phyloP scores from a whole-genome alignment of 169 alveolate species.

The Plasmodium vinckei region DNA sequence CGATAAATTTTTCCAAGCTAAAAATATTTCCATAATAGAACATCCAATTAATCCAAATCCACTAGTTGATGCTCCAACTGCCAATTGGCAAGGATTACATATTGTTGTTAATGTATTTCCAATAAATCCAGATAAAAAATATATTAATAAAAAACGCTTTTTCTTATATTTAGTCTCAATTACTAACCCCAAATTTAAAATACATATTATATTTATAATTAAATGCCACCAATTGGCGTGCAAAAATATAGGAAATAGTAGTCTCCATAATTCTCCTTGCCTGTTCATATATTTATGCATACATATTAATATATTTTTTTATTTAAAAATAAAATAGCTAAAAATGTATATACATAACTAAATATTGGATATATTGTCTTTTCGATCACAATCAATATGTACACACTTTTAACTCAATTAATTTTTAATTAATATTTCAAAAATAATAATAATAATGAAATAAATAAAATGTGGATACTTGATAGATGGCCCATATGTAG shows the following conservation, averaged over 20 bases:
- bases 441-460: not conserved
- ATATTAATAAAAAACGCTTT: conserved; percentile 11
- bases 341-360: not conserved
- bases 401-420: too few species aligned
- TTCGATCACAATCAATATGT: not conserved
- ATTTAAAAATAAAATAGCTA: not conserved
- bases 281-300: not conserved
- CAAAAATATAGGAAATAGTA: conserved; percentile 55
- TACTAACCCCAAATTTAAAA: conserved; percentile 66
- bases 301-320: not conserved
- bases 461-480: conserved; percentile 7
- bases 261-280: conserved; percentile 74
- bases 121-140: conserved; percentile 53
- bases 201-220: conserved; percentile 58
- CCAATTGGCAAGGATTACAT: conserved; percentile 78
- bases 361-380: not conserved
- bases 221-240: conserved; percentile 76
- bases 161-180: conserved; percentile 62
- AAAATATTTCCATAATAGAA: conserved; percentile 76
- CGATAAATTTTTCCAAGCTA: conserved; percentile 74
- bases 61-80: conserved; percentile 80
- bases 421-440: too few species aligned
- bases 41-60: conserved; percentile 80
- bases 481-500: conserved; percentile 66
- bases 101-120: conserved; percentile 78